A percentile compares a stretch with the other conserved stretches of the same genome.
Conservation (phyloP, 306 rosid genomes). For the Senna tora region DNA sequence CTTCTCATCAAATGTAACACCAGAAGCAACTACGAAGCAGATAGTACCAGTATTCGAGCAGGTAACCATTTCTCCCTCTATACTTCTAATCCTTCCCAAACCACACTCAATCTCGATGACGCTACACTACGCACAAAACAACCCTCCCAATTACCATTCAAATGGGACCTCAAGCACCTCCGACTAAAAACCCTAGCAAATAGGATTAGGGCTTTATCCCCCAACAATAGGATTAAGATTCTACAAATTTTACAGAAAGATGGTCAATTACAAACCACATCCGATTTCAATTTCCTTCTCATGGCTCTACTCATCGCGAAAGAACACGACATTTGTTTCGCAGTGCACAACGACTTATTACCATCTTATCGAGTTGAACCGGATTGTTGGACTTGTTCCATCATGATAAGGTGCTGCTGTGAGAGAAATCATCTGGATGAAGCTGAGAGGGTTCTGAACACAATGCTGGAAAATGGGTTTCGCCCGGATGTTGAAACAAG, state of each 20-base stretch:
- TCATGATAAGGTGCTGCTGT: too few species aligned
- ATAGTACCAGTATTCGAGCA: slow-evolving; percentile 29
- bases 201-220: slow-evolving; percentile 42
- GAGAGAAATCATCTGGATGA: slow-evolving; percentile 50
- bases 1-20: slow-evolving; percentile 17
- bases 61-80: slow-evolving; percentile 31
- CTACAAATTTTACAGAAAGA: too few species aligned
- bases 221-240: slow-evolving; percentile 14
- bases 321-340: too few species aligned
- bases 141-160: not conserved
- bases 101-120: not conserved
- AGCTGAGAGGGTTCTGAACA: slow-evolving; percentile 51
- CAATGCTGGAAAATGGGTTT: slow-evolving; percentile 61
- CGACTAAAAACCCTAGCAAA: slow-evolving; percentile 39
- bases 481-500: slow-evolving; percentile 52
- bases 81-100: slow-evolving; percentile 15
- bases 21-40: slow-evolving; percentile 24
- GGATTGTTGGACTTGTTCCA: too few species aligned
- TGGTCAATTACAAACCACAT: too few species aligned
- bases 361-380: too few species aligned
- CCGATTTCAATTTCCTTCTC: too few species aligned
- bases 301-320: too few species aligned
- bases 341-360: too few species aligned
- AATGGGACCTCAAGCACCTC: slow-evolving; percentile 14
- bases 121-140: too few species aligned